A percentile compares a stretch with the other conserved stretches of the same genome.
phyloP scores from a whole-genome alignment of 108 stramenopile genomes.

The Tribonema minus region DNA sequence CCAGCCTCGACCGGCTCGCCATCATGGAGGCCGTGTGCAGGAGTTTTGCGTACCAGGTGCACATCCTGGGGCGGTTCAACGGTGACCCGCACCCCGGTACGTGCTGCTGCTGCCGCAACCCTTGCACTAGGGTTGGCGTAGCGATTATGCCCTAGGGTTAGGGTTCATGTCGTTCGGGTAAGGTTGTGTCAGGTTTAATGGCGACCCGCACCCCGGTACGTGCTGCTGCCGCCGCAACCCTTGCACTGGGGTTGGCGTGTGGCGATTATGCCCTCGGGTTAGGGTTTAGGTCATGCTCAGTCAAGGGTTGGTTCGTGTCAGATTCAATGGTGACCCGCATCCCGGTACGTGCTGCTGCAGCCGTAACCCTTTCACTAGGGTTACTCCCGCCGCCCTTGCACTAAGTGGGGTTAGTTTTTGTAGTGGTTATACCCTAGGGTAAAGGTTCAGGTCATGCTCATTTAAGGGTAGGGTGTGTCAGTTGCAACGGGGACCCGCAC shows the following conservation, averaged over 20 bases:
- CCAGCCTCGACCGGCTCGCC: slow-evolving; percentile 7
- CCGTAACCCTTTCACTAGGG: neutral
- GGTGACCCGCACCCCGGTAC: slow-evolving; percentile 37
- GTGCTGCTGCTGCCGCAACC: too few species aligned
- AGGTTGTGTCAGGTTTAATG: slow-evolving; percentile 19
- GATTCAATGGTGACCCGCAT: slow-evolving; percentile 37
- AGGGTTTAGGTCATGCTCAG: too few species aligned
- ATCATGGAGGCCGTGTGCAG: slow-evolving; percentile 30
- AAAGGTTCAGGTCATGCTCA: neutral
- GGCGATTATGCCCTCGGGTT: neutral
- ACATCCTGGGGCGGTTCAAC: slow-evolving; percentile 39
- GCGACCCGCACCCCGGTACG: slow-evolving; percentile 35
- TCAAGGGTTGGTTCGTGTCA: neutral
- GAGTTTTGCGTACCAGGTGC: slow-evolving; percentile 40
- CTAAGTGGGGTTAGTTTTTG: too few species aligned
- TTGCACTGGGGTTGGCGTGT: neutral
- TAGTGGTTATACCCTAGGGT: neutral
- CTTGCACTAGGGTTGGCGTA: neutral
- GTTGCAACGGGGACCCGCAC: slow-evolving; percentile 45
- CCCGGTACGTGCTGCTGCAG: neutral
- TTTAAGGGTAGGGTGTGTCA: neutral
- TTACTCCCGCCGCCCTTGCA: too few species aligned
- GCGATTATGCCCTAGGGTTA: neutral
- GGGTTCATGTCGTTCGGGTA: neutral
- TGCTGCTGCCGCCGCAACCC: neutral